Base-by-base conservation (phyloP, 2,329 filamentous ascomycete species). In the Dothiorella sarmentorum region DNA sequence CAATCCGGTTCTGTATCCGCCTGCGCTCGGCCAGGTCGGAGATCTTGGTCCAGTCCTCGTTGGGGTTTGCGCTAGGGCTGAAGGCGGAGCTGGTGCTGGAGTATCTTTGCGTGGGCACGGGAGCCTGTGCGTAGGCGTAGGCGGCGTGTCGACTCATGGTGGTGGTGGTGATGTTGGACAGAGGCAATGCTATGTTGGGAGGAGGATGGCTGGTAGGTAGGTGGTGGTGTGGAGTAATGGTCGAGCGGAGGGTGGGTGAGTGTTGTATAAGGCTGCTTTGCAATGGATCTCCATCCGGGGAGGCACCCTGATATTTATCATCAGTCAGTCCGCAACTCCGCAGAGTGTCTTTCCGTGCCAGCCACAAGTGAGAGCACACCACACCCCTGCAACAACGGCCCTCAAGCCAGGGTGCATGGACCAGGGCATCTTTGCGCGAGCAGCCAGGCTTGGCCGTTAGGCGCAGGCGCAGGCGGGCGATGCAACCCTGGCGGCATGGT, bases 21-120 rank as follows among this genome's bases (percentile, higher is more conserved):
- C 92, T 83, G 70, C 94, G 87, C 78, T 97, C 93, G 53, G 92
- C 93, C 61, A 97, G 86, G 75, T 97, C 93, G 60, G 93, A 96
- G 73, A 97, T 96, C 85, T 97, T 96, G 71, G 93, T 97, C 93
- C 93, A 97, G 79, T 97, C 93, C 78, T 97, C 93, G 71, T 97
- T 92, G 58, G 93, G 90, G 74, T 96, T 95, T 67, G 92, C 93
- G 63, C 91, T 95, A 68, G 88, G 89, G 77, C 90, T 95, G 80
- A 96, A 96, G 67, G 93, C 93, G 77, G 91, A 96, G 79, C 91
- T 96, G 62, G 90, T 95, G 72, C 87, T 87, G 67, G 88, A 87
- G 70, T 90, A 87, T 73, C 88, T 85, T 53, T 86, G 80, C 61
- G 76, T 69, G 63, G 74, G 66, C 67, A 71, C 69, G 71, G 71